phyloP scores from a whole-genome alignment of 2,329 filamentous ascomycete species.

The Ramichloridium luteum region DNA sequence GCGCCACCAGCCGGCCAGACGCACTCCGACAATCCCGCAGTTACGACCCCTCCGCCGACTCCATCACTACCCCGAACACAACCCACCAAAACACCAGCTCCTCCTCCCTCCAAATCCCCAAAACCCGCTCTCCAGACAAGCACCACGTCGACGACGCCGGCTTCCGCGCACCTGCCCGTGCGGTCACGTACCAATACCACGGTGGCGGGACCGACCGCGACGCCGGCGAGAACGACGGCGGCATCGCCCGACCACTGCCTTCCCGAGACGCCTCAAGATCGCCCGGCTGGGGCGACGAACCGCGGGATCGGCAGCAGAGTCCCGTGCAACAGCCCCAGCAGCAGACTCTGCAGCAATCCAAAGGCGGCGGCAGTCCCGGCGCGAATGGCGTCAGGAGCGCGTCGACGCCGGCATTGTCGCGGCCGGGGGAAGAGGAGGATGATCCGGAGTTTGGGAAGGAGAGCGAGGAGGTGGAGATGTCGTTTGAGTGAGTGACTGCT shows the following conservation, averaged over 20 bases:
- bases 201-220: neutral
- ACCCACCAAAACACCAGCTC: neutral
- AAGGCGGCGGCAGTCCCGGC: neutral
- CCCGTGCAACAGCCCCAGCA: neutral
- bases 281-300: too few species aligned
- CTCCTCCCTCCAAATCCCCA: neutral
- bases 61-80: neutral
- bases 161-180: neutral
- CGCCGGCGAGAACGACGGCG: neutral
- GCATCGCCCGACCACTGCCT: too few species aligned
- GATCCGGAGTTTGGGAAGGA: slow-evolving; percentile 35
- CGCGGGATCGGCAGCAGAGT: too few species aligned
- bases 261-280: too few species aligned
- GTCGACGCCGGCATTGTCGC: neutral
- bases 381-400: neutral
- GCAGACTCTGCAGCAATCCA: neutral
- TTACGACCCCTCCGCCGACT: neutral
- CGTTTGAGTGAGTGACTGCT: slow-evolving; percentile 29
- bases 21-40: neutral
- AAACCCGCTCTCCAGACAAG: slow-evolving; percentile 4
- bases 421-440: slow-evolving; percentile 35
- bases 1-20: neutral
- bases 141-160: slow-evolving; percentile 26
- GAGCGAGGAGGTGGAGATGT: slow-evolving; percentile 37
- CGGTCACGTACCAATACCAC: neutral